These are phyloP conservation scores for Paraurostyla sp. DNA, from an alignment of 73 alveolate species.

Conservation along the genomic window DNA sequence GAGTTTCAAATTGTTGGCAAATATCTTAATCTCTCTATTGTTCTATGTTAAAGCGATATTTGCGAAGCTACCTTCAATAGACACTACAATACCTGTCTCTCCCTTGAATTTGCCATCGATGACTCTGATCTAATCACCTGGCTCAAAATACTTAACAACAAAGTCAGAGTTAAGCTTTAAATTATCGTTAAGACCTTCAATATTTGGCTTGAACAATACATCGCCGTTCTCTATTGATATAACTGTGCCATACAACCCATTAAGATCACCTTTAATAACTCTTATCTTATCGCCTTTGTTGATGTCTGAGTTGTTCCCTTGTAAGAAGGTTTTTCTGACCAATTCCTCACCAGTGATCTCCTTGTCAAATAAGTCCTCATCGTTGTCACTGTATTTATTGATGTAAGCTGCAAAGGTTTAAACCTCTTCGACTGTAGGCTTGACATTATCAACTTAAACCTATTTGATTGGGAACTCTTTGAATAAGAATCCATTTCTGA, in stretches of 20 bases:
- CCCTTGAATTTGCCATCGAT: slow-evolving; percentile 89
- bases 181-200: slow-evolving; percentile 64
- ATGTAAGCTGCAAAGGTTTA: slow-evolving; percentile 56
- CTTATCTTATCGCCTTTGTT: slow-evolving; percentile 90
- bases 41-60: slow-evolving; percentile 78
- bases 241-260: slow-evolving; percentile 85
- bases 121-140: slow-evolving; percentile 89
- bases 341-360: slow-evolving; percentile 64
- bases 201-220: slow-evolving; percentile 71
- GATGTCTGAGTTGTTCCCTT: slow-evolving; percentile 64
- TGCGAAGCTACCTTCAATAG: slow-evolving; percentile 68
- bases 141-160: slow-evolving; percentile 84
- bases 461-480: slow-evolving; percentile 70
- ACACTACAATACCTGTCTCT: slow-evolving; percentile 85
- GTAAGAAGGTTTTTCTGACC: slow-evolving; percentile 42
- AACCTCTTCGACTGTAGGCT: slow-evolving; percentile 87
- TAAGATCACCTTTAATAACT: slow-evolving; percentile 84
- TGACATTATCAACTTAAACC: slow-evolving; percentile 78
- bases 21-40: slow-evolving; percentile 75
- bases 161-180: slow-evolving; percentile 63
- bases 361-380: slow-evolving; percentile 63
- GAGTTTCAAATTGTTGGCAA: slow-evolving; percentile 79
- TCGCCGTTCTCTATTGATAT: slow-evolving; percentile 76
- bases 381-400: not conserved
- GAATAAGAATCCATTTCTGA: slow-evolving; percentile 83